phyloP scores from a whole-genome alignment of 2,329 filamentous ascomycete species.

The Zopfia rhizophila region DNA sequence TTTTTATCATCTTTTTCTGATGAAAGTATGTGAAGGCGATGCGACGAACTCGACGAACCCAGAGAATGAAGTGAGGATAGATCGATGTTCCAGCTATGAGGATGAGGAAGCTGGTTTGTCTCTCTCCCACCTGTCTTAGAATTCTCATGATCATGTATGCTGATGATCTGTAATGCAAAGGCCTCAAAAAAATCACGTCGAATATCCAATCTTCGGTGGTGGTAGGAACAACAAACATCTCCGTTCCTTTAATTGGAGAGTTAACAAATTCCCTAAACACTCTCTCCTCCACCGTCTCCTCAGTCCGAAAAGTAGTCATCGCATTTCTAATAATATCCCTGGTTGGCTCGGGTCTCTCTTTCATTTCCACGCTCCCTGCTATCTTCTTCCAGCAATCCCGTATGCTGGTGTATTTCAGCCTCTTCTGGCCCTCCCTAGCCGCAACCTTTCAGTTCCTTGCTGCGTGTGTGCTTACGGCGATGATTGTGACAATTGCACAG shows the following conservation, averaged over 20 bases:
- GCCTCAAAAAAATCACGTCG: slow-evolving; percentile 8
- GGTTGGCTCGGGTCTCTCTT: slow-evolving; percentile 20
- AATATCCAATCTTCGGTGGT: slow-evolving; percentile 24
- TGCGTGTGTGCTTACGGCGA: slow-evolving; percentile 23
- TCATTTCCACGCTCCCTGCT: slow-evolving; percentile 24
- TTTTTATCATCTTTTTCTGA: slow-evolving; percentile 27
- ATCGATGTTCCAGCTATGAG: slow-evolving; percentile 23
- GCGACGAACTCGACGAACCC: slow-evolving; percentile 1
- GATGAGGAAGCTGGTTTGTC: slow-evolving; percentile 9
- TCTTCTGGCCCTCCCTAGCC: slow-evolving; percentile 25
- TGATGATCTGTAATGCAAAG: slow-evolving; percentile 17
- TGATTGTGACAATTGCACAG: slow-evolving; percentile 16
- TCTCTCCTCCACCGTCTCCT: slow-evolving; percentile 8
- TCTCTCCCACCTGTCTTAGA: not conserved
- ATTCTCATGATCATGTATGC: not conserved
- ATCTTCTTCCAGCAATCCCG: slow-evolving; percentile 33
- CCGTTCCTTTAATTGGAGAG: slow-evolving; percentile 24
- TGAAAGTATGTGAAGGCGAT: slow-evolving; percentile 23
- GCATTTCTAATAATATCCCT: slow-evolving; percentile 32
- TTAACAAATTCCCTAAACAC: slow-evolving; percentile 13
- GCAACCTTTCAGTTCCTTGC: slow-evolving; percentile 22
- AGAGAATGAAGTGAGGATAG: slow-evolving; percentile 8
- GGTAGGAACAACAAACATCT: slow-evolving; percentile 26
- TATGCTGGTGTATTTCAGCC: slow-evolving; percentile 32
- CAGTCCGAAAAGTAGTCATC: slow-evolving; percentile 23